Conservation (phyloP, 1,139 yeast species). For the Pichia sp. region DNA sequence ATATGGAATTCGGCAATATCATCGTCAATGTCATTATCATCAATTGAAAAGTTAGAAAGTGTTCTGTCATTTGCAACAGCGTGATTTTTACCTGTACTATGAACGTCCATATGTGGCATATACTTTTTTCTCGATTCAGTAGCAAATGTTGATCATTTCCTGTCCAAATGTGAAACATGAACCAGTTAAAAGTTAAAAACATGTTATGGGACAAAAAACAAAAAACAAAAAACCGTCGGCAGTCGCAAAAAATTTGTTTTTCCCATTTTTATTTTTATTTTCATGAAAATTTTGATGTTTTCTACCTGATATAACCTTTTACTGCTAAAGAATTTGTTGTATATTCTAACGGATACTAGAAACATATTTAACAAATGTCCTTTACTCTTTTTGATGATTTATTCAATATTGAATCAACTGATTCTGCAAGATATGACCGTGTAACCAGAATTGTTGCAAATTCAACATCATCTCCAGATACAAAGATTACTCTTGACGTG, state of each 20-base stretch:
- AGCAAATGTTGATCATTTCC: neutral
- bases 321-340: neutral
- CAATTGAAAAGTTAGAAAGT: slow-evolving; percentile 1
- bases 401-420: slow-evolving; percentile 80
- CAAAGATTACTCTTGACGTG: slow-evolving; percentile 82
- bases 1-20: slow-evolving; percentile 2
- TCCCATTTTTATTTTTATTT: neutral
- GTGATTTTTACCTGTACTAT: neutral
- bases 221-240: neutral
- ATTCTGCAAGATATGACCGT: slow-evolving; percentile 85
- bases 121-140: neutral
- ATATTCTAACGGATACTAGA: neutral
- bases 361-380: slow-evolving; percentile 42
- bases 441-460: slow-evolving; percentile 86
- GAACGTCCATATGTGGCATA: neutral
- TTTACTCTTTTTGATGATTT: slow-evolving; percentile 89
- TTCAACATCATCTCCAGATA: slow-evolving; percentile 77
- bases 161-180: neutral
- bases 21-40: slow-evolving; percentile 3
- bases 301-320: neutral
- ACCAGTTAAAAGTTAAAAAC: neutral
- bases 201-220: neutral
- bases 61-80: neutral
- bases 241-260: neutral
- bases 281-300: neutral